Base-by-base conservation (phyloP, 2,329 filamentous ascomycete species). In the Ophiognomonia clavigignenti-juglandacearum region DNA sequence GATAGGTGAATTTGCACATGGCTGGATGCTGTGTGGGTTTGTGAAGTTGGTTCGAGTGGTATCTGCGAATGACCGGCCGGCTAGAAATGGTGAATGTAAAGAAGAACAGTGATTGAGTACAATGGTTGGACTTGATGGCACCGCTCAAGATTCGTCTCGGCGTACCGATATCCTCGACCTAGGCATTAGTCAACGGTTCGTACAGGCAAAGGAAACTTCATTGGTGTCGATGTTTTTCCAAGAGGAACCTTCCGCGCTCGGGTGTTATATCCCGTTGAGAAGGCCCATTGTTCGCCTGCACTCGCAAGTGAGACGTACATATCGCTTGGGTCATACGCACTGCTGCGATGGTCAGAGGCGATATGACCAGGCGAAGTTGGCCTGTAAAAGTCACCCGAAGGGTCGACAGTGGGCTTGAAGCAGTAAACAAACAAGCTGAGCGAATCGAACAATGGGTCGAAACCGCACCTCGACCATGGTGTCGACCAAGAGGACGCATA, bases 1-100 rank as follows among this genome's bases (percentile, higher is more conserved):
- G 46, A 39, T 52, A 52, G 50, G 50, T 52, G 43, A 52, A 52
- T 34, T 46, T 52, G 35, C 50, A 52, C 50, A 52, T 52, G 13
- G 34, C 31, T 31, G 14, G 46, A 18, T n/a, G n/a, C n/a, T 8
- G 24, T 29, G 40, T 37, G 10, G 4, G 4, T 14, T 27, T 7
- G 7, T 43, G n/a, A 16, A 24, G n/a, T 27, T 20, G 32, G 16
- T 39, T 11, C 22, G 13, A 24, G 19, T 24, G 20, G 37, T 45
- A 35, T 47, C 43, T 39, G 32, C 34, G 26, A 20, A 42, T 39
- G 36, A 18, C 11, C 4, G 37, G 29, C 29, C 23, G 38, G 45
- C 32, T 23, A 29, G 10, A 23, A 23, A 18, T 23, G 37, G 32
- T 23, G 26, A 16, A 31, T 29, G 13, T 40, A 38, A 35, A n/a